A percentile compares a stretch with the other conserved stretches of the same genome.
Evolutionary conservation across 2,329 filamentous ascomycete species (phyloP).

Genomic region (Aspergillus clavatus): DNA sequence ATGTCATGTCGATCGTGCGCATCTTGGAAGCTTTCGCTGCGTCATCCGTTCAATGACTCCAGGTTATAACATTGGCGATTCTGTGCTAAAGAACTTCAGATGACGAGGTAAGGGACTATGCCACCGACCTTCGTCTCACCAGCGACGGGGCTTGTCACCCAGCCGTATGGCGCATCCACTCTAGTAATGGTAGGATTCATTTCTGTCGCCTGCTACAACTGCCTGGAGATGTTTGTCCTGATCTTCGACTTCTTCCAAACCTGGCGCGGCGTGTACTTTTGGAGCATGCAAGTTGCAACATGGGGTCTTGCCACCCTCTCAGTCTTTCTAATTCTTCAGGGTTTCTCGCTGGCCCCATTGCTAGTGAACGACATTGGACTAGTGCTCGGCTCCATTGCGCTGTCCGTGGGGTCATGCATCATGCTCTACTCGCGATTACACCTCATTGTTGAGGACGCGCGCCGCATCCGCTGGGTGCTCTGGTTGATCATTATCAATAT

Average conservation of each 20-base stretch:
- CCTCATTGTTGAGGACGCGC: constrained; percentile 33
- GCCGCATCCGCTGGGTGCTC: constrained; percentile 33
- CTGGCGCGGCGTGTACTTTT: constrained; percentile 44
- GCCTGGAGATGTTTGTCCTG: constrained; percentile 40
- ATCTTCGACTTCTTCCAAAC: constrained; percentile 42
- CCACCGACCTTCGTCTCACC: not conserved
- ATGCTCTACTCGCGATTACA: constrained; percentile 46
- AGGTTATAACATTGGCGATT: no score
- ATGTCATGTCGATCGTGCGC: no score
- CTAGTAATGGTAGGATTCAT: constrained; percentile 3
- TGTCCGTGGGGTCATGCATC: constrained; percentile 39
- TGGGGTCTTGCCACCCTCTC: constrained; percentile 32
- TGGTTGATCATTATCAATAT: constrained; percentile 39
- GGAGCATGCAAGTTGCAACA: constrained; percentile 38
- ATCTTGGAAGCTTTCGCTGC: no score
- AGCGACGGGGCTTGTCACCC: not conserved
- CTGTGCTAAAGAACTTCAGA: no score
- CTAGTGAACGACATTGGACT: not conserved
- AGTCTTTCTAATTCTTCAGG: constrained; percentile 21
- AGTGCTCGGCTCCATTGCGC: constrained; percentile 33
- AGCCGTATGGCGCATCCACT: not conserved
- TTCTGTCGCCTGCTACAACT: constrained; percentile 32
- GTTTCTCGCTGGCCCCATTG: not conserved
- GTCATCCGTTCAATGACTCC: no score
- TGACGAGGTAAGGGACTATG: not conserved